Base-by-base conservation (phyloP, 2,329 filamentous ascomycete genomes). In the Decorospora gaudefroyi region DNA sequence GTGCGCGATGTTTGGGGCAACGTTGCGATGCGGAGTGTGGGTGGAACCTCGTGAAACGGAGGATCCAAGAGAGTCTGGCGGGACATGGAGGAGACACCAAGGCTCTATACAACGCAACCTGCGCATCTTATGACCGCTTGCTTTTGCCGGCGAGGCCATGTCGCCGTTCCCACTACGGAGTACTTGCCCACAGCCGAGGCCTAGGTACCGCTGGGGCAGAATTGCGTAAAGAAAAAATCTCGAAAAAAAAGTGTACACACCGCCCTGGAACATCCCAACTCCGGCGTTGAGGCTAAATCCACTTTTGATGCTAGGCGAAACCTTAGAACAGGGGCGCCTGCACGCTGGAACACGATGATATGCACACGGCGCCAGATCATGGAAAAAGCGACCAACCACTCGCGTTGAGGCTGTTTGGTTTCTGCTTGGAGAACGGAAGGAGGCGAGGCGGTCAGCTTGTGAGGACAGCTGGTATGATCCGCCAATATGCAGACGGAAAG, bases 301-400 rank as follows among this genome's bases (percentile, higher is more conserved):
- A 47, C 52, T 58, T 61, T 51, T 35, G 33, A 43, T 45, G 49
- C 40, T 51, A 55, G 52, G 31, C 52, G 57, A 63, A 61, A 48
- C 46, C 37, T 38, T 18, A 37, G 31, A 19, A 38, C 62, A 59
- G 53, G 63, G 56, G 53, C 53, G 36, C 52, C 52, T 59, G 59
- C 47, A 49, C 36, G 37, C 50, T 57, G 55, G 55, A 53, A 46
- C 57, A 39, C 47, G 46, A 61, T 58, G 57, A 55, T 57, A 67
- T 69, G 64, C 64, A 64, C 59, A 49, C 57, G 57, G 59, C 59
- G 56, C 61, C 62, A 63, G 57, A 67, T 64, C 57, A 64, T 59
- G 55, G 52, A 37, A 17, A 42, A 40, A 29, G 31, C 36, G 38
- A 28, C 44, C 51, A 43, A 44, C 53, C 51, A 49, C 34, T 49